Percentiles rank a stretch among this genome's conserved stretches.
These are phyloP conservation scores for Glutinoglossum americanum DNA, from an alignment of 495 filamentous ascomycete genomes.

Conservation along the genomic window DNA sequence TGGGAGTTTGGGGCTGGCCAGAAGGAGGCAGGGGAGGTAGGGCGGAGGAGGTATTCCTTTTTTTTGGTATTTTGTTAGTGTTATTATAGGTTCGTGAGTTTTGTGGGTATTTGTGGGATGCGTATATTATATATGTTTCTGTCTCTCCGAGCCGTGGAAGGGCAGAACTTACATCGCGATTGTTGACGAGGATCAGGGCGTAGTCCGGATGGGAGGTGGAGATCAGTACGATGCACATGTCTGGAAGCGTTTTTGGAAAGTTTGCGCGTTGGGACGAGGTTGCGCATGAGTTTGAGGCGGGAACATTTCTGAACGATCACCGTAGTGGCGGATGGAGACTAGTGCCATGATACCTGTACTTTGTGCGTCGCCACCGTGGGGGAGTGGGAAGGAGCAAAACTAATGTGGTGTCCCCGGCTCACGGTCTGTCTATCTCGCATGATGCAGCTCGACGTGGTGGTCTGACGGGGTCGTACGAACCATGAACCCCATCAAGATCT, in stretches of 20 bases:
- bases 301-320: no score
- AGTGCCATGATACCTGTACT: background rate
- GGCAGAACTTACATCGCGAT: slow-evolving; percentile 44
- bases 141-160: background rate
- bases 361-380: background rate
- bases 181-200: slow-evolving; percentile 73
- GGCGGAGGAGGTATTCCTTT: slow-evolving; percentile 71
- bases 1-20: slow-evolving; percentile 44
- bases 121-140: no score
- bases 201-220: slow-evolving; percentile 84
- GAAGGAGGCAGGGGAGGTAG: slow-evolving; percentile 65
- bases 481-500: background rate
- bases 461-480: background rate
- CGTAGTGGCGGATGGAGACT: background rate
- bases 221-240: slow-evolving; percentile 82
- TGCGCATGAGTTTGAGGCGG: no score
- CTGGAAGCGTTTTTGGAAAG: no score
- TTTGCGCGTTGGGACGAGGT: no score
- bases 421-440: background rate
- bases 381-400: no score
- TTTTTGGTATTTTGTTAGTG: background rate
- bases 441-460: background rate
- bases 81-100: background rate
- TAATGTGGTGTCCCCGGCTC: background rate
- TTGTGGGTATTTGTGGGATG: background rate